Base-by-base conservation (phyloP, 148 eudicot species). In the Diospyros lotus region DNA sequence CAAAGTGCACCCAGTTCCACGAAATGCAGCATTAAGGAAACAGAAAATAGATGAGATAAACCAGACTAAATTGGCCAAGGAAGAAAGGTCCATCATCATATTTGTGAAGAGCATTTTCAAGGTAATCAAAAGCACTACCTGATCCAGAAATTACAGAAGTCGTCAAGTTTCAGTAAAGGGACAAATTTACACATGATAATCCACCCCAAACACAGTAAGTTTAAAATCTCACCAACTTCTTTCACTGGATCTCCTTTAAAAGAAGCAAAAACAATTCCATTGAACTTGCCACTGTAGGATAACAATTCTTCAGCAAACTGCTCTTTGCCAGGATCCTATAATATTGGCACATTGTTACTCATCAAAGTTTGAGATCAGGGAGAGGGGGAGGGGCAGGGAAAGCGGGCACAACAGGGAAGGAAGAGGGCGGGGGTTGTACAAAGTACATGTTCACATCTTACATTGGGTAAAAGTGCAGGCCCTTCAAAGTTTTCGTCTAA, bases 401-500 rank as follows among this genome's bases (percentile, higher is more conserved):
- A 38, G 3, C 9, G 74, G 11, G 40, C 5, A 50, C 5, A 51
- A 39, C 28, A 28, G 28, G 28, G 28, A 28, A 28, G 28, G 28
- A 28, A 28, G 28, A 28, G 28, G 28, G 28, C 28, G 28, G 28
- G 28, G 28, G 28, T 28, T 28, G 28, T 28, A 6, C 7, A 38
- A 45, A 38, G 58, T 10, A 28, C 28, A 28, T 28, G 28, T 52
- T 55, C 4, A 56, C 6, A 69, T 72, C 89, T 86, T 86, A 93
- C 96, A 75, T 85, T 76, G 17, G 93, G 90, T 50, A 82, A 78
- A 5, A 93, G 87, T 43, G 89, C 54, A 61, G 90, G 98, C 38
- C 93, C 96, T 85, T 87, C 87, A 75, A 93, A 93, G 83, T 90
- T 84, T 48, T 68, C 68, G 48, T 93, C 93, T 1, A 93, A 12